Evolutionary conservation across 1,284 basidiomycete species (phyloP), one percentile per base, ranked within the genome.

Genomic region (Leccinum variabile): DNA sequence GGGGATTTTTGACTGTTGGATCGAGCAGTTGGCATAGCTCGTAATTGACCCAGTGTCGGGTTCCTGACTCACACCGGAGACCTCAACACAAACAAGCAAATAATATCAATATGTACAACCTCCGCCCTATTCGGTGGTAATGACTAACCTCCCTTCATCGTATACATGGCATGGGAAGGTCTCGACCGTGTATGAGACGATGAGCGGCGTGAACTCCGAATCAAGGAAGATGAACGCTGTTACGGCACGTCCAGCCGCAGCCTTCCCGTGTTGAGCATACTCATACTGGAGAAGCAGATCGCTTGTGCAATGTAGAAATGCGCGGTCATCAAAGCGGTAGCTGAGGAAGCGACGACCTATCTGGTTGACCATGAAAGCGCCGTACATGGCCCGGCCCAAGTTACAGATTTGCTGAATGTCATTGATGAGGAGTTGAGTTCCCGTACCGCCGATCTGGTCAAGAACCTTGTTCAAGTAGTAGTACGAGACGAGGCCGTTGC

Each of bases 151-250:
- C 30, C 18, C 28, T 53, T 53, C 49, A 6, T 16, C 4, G 1
- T 32, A 28, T 39, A 18, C 53, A 9, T 28, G 79, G 79, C 76
- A 78, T 91, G n/a, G n/a, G n/a, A n/a, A n/a, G n/a, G n/a, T n/a
- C n/a, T n/a, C n/a, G n/a, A n/a, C n/a, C n/a, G n/a, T n/a, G n/a
- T 25, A 92, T 0, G 85, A 83, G 56, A 90, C 85, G 63, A 91
- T 85, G 61, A 92, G 84, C 5, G 90, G 90, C 1, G 86, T 84
- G 77, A 89, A 90, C 2, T 89, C 89, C n/a, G n/a, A n/a, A n/a
- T n/a, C n/a, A 57, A 92, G 72, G 82, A 90, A 92, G 74, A 92
- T 89, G 78, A 91, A 88, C 3, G 83, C 89, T 65, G 92, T 87
- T 73, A 91, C 84, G 11, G 86, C 82, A 67, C 90, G 83, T 9